Base-by-base conservation (phyloP, 2,329 filamentous ascomycete species). In the Aspergillus sp. region DNA sequence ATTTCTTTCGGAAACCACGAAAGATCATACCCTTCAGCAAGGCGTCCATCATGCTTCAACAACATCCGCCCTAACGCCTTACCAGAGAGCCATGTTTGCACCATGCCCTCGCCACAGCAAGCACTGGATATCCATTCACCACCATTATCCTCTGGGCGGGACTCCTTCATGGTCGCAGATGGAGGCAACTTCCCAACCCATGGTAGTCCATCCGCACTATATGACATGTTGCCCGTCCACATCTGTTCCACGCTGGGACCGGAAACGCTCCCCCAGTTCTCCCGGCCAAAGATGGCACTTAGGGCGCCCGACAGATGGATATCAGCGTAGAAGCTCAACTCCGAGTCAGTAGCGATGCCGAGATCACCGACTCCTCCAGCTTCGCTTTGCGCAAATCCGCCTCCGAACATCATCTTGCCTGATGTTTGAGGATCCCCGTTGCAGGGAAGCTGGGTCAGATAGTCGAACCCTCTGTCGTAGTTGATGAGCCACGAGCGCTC, bases 401-500 rank as follows among this genome's bases (percentile, higher is more conserved):
- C 82, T 1, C 82, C 81, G 2, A 81, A 63, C 76, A 85, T 79
- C 53, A 85, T 65, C 51, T 82, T 77, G 5, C 1, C 77, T 72
- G 0, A 45, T 2, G 51, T 25, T 4, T 49, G 42, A 2, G 51
- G 38, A 17, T 23, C 44, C 6, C 21, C 32, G 5, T 31, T 53
- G 23, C 23, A 63, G 63, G 1, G 78, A 69, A 47, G 67, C 57
- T 83, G 79, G 0, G 78, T 81, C 9, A 80, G 67, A 56, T 83
- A 82, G 58, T 84, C 81, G 44, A 78, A 81, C 0, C 77, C 76
- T 0, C 67, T 58, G 3, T 63, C 67, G 52, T 79, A 80, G 1
- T 78, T 67, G 7, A 83, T 66, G 1, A 76, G 74, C 81, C 81
- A 85, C 0, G 81, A 82, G 4, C 71, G 71, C 16, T 64, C 54